These are phyloP conservation scores for Colletotrichum australisinense DNA, from an alignment of 2,329 filamentous ascomycete species.

Conservation along the genomic window DNA sequence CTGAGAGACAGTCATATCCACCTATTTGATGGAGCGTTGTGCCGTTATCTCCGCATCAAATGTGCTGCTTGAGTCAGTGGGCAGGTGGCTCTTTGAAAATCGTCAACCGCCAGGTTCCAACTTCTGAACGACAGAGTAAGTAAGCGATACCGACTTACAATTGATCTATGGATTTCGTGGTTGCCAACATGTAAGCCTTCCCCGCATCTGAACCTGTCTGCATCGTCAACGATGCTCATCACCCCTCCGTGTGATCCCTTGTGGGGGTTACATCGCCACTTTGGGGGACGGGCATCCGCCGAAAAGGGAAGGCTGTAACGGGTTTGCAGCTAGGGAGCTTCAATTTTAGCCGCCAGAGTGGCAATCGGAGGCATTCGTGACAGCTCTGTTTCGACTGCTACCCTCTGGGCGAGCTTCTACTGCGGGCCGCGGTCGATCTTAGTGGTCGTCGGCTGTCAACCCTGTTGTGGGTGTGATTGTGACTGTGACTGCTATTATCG, in stretches of 20 bases:
- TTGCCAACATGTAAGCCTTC: not conserved
- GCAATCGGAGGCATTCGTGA: not conserved
- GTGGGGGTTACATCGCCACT: not conserved
- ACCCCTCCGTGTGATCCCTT: not conserved
- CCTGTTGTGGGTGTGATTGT: not conserved
- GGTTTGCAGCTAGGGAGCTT: not conserved
- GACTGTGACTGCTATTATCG: not conserved
- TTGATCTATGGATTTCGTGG: not conserved
- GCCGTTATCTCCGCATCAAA: not conserved
- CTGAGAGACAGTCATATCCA: not conserved
- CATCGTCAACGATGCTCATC: not conserved
- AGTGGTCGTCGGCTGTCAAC: not conserved
- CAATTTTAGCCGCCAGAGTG: not conserved
- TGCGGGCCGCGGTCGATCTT: not conserved
- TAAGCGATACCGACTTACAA: not conserved
- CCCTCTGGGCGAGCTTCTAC: not conserved
- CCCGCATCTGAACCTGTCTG: conserved; percentile 2
- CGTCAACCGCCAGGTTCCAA: not conserved
- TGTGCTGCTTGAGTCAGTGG: not conserved
- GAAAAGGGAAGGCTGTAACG: not conserved
- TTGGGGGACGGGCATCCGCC: not conserved
- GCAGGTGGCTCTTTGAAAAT: not conserved
- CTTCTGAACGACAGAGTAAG: not conserved
- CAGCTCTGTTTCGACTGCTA: not conserved
- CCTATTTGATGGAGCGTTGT: not conserved